Evolutionary conservation across 2,329 filamentous ascomycete genomes (phyloP).

Genomic region (Botrytis byssoidea): DNA sequence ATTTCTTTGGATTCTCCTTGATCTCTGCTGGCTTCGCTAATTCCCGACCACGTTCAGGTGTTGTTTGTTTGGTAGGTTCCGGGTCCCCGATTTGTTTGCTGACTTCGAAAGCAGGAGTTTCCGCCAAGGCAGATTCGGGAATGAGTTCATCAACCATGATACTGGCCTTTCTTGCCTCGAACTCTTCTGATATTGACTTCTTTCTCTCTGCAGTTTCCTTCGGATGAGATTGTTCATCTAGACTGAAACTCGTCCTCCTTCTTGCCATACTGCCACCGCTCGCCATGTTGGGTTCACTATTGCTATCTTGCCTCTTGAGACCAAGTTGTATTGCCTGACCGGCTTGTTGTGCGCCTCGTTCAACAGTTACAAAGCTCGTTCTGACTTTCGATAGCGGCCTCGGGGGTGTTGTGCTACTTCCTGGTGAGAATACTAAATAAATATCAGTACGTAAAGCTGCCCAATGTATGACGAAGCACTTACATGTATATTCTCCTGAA

Average conservation of each 20-base stretch:
- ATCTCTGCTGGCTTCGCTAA: slow-evolving; percentile 24
- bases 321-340: slow-evolving; percentile 42
- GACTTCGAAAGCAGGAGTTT: slow-evolving; percentile 29
- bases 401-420: slow-evolving; percentile 46
- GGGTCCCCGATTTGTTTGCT: slow-evolving; percentile 28
- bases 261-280: slow-evolving; percentile 28
- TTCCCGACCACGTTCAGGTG: slow-evolving; percentile 21
- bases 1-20: slow-evolving; percentile 22
- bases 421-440: slow-evolving; percentile 27
- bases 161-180: slow-evolving; percentile 33
- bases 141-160: slow-evolving; percentile 33
- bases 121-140: slow-evolving; percentile 34
- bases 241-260: slow-evolving; percentile 36
- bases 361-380: slow-evolving; percentile 72
- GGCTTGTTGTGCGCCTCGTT: slow-evolving; percentile 46
- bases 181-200: slow-evolving; percentile 32
- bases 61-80: slow-evolving; percentile 21
- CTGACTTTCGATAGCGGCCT: slow-evolving; percentile 72
- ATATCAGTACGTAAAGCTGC: slow-evolving; percentile 19
- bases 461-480: slow-evolving; percentile 32
- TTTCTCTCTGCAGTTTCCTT: slow-evolving; percentile 32
- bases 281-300: slow-evolving; percentile 25
- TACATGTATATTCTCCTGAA: slow-evolving; percentile 53
- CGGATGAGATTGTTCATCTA: slow-evolving; percentile 33
- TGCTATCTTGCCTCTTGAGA: slow-evolving; percentile 41